Evolutionary conservation across 768 basidiomycete species (phyloP), one percentile per base, ranked within the genome.

Genomic region (Leccinum ochraceum): DNA sequence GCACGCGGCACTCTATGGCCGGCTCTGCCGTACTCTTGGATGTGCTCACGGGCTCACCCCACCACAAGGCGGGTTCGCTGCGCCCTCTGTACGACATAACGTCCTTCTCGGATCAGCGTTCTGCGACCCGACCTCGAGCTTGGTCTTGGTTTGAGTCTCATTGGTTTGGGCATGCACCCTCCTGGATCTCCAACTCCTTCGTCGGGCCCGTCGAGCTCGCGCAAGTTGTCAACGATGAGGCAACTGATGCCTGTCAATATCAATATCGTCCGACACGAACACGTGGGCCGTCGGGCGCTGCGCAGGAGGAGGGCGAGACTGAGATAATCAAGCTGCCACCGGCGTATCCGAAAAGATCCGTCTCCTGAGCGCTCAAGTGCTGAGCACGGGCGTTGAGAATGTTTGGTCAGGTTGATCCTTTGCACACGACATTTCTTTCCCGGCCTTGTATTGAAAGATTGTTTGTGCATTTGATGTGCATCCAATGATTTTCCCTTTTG

Each of bases 271-370:
- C 14, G 6, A 11, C 37, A 37, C 14, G 14, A 37, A 37, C 3
- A 37, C 6, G 37, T 6, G 37, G 37, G 37, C 37, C 6, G 37
- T 14, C 14, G 13, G 36, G 34, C 13, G 36, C 5, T 37, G 14
- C 6, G 37, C 14, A 93, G 74, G 92, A 93, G 36, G 14, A 37
- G 14, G 14, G 74, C 8, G 79, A 77, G 63, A 71, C 82, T 16
- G 91, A 90, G 72, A 92, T 89, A 48, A 84, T 36, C 32, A 91
- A 93, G 73, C 80, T 93, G 53, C 91, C 91, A 16, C 91, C 91
- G 2, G 90, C 90, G 36, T 93, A 93, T 73, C 90, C 87, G 26
- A 83, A 36, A 71, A 61, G 34, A 61, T 6, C 36, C 36, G 14
- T 16, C 36, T 6, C 36, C 36, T 37, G 36, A 14, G 14, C 14